Percentiles rank a stretch among this genome's conserved stretches.
Conservation (phyloP, 306 rosid species). For the Spatholobus suberectus region DNA sequence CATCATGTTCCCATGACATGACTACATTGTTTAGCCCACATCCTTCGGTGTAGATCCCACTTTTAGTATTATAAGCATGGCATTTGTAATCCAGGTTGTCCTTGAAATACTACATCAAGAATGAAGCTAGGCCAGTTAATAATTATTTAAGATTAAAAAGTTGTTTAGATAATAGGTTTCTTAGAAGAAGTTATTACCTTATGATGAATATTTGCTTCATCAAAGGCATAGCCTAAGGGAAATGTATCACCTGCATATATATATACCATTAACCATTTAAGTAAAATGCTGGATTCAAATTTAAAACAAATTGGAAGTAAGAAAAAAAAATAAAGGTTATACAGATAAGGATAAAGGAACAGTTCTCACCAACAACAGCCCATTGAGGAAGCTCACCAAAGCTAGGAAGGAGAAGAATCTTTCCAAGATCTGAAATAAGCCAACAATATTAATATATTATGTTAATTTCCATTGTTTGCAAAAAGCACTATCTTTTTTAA, state of each 20-base stretch:
- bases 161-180: neutral
- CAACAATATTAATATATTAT: neutral
- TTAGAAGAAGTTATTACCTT: conserved; percentile 40
- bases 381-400: conserved; percentile 61
- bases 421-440: conserved; percentile 54
- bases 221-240: conserved; percentile 57
- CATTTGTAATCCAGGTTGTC: conserved; percentile 45
- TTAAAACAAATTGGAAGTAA: neutral
- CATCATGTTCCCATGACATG: conserved; percentile 67
- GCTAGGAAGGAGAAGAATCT: conserved; percentile 46
- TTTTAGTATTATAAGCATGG: conserved; percentile 40
- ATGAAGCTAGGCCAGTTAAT: neutral
- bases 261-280: neutral
- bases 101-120: conserved; percentile 42
- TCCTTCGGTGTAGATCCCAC: conserved; percentile 48
- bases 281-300: conserved; percentile 13
- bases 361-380: conserved; percentile 59
- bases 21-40: conserved; percentile 52
- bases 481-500: too few relatives aligned
- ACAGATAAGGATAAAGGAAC: neutral
- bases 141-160: neutral
- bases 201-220: conserved; percentile 45
- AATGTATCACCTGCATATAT: conserved; percentile 58
- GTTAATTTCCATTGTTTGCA: neutral
- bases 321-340: neutral